A percentile compares a stretch with the other conserved stretches of the same genome.
Conservation (phyloP, 495 filamentous ascomycete genomes). For the Hyaloscypha hepaticicola region DNA sequence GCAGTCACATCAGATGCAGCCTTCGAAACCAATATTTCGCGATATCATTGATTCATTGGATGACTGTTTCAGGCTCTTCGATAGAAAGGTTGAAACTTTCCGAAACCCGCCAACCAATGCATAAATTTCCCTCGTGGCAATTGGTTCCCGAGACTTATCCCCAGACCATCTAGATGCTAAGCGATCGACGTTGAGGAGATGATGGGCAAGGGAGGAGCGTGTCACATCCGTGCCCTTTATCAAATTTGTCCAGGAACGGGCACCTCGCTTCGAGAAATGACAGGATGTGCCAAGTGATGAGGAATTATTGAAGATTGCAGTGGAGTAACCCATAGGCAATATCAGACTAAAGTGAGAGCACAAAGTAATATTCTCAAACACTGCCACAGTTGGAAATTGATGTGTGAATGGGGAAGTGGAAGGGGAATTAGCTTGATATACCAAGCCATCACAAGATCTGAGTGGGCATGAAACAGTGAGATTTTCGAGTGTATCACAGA, state of each 20-base stretch:
- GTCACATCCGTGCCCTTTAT: neutral
- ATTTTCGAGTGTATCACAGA: neutral
- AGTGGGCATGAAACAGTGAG: neutral
- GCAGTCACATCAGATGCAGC: neutral
- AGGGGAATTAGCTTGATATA: neutral
- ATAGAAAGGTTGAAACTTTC: neutral
- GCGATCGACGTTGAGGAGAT: neutral
- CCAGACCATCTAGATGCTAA: neutral
- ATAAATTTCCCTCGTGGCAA: neutral
- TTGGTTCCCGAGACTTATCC: neutral
- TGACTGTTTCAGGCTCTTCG: neutral
- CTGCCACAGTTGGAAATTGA: neutral
- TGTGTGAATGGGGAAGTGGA: neutral
- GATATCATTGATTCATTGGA: neutral
- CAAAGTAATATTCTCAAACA: neutral
- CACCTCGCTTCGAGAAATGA: neutral
- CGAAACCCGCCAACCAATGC: neutral
- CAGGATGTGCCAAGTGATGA: neutral
- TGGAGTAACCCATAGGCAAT: neutral
- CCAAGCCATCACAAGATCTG: neutral
- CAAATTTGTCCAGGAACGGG: neutral
- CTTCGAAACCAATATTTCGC: neutral
- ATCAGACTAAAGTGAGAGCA: neutral
- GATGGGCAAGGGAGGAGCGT: neutral
- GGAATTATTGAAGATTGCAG: too few relatives aligned